These are phyloP conservation scores for Neonectria sp. DNA, from an alignment of 2,329 filamentous ascomycete species.

Conservation along the genomic window DNA sequence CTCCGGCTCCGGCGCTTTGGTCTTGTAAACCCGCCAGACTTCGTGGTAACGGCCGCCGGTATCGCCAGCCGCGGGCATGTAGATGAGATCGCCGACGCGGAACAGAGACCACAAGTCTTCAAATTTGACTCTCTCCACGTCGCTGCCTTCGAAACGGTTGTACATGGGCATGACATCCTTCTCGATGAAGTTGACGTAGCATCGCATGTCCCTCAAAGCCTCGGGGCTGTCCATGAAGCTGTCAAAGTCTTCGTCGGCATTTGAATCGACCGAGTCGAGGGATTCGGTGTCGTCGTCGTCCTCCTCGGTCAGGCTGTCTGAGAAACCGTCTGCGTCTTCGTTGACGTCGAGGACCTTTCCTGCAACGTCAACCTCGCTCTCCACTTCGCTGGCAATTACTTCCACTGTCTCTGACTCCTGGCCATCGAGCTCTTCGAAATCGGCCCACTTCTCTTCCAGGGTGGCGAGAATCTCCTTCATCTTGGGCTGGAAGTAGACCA, in stretches of 20 bases:
- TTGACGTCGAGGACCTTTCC: slow-evolving; percentile 36
- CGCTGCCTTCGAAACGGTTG: slow-evolving; percentile 45
- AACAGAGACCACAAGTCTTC: slow-evolving; percentile 61
- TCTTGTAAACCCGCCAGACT: slow-evolving; percentile 56
- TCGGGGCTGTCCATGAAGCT: slow-evolving; percentile 57
- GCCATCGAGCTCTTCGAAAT: slow-evolving; percentile 51
- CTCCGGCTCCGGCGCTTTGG: slow-evolving; percentile 50
- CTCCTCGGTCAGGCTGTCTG: background rate
- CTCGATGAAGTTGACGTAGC: slow-evolving; percentile 62
- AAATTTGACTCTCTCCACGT: slow-evolving; percentile 53
- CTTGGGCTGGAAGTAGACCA: slow-evolving; percentile 59
- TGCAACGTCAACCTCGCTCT: slow-evolving; percentile 49
- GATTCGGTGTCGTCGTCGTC: slow-evolving; percentile 52
- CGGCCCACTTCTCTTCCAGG: slow-evolving; percentile 59
- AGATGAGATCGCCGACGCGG: slow-evolving; percentile 57
- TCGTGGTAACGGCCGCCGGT: slow-evolving; percentile 56
- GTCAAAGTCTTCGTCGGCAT: slow-evolving; percentile 54
- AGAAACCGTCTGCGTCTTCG: slow-evolving; percentile 30
- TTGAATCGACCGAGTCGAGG: slow-evolving; percentile 54
- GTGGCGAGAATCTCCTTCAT: slow-evolving; percentile 56
- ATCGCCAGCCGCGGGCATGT: slow-evolving; percentile 55
- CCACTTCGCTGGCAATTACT: slow-evolving; percentile 33
- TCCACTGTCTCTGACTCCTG: slow-evolving; percentile 44
- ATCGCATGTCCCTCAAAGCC: slow-evolving; percentile 58
- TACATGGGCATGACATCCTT: slow-evolving; percentile 58